These are phyloP conservation scores for Aspergillus homomorphus DNA, from an alignment of 495 filamentous ascomycete species.

Conservation along the genomic window DNA sequence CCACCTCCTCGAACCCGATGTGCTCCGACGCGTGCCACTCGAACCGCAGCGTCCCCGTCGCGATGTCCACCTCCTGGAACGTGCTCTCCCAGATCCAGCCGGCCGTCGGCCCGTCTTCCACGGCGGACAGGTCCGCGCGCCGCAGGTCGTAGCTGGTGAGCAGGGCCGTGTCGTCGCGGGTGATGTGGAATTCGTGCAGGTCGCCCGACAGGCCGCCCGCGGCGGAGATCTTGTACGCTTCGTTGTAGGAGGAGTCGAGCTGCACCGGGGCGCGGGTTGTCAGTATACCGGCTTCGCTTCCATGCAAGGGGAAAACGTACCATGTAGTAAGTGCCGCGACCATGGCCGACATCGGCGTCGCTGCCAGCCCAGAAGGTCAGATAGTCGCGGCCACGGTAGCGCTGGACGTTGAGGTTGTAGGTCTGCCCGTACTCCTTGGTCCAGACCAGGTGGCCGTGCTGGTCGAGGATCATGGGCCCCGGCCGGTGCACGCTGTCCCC, in stretches of 20 bases:
- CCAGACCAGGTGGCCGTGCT: constrained; percentile 44
- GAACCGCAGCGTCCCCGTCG: constrained; percentile 40
- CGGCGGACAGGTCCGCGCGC: constrained; percentile 36
- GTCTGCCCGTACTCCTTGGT: constrained; percentile 32
- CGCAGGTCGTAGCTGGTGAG: constrained; percentile 48
- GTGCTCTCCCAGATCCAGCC: constrained; percentile 53
- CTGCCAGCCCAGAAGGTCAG: constrained; percentile 53
- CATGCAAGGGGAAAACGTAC: constrained; percentile 25
- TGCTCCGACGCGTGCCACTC: constrained; percentile 44
- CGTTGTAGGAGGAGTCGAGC: constrained; percentile 49
- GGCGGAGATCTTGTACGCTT: constrained; percentile 39
- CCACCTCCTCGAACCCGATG: constrained; percentile 27
- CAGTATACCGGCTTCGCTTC: neutral
- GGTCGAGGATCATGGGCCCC: constrained; percentile 45
- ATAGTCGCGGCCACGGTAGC: constrained; percentile 40
- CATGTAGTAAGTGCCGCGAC: constrained; percentile 48
- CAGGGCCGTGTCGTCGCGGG: constrained; percentile 47
- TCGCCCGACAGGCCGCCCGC: constrained; percentile 31
- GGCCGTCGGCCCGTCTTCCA: constrained; percentile 31
- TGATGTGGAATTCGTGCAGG: constrained; percentile 49
- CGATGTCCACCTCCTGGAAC: constrained; percentile 49
- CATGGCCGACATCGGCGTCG: constrained; percentile 46
- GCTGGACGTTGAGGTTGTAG: constrained; percentile 42
- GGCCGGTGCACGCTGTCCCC: constrained; percentile 34
- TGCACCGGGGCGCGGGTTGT: constrained; percentile 14